Conservation (phyloP, 139 green algal genomes). For the Mesotaenium endlicherianum region DNA sequence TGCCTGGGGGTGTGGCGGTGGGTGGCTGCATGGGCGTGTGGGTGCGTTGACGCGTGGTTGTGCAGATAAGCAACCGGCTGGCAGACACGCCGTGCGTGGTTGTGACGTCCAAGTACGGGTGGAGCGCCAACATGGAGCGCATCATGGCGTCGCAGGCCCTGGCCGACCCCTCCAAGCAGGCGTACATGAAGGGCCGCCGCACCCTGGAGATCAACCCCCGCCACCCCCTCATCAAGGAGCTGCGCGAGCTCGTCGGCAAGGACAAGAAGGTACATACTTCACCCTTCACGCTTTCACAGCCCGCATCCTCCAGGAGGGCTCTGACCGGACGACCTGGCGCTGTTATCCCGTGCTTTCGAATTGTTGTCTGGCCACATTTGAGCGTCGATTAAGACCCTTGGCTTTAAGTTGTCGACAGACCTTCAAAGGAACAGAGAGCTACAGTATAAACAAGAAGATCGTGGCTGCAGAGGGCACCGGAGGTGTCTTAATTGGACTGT, state of each 20-base stretch:
- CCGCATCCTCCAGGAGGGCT: no score
- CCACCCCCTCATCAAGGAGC: slow-evolving; percentile 83
- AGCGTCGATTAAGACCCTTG: no score
- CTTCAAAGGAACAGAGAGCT: no score
- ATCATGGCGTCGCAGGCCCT: slow-evolving; percentile 84
- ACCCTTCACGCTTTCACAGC: no score
- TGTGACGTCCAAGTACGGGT: slow-evolving; percentile 90
- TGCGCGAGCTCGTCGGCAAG: slow-evolving; percentile 70
- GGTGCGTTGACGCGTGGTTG: not conserved
- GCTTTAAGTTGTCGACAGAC: no score
- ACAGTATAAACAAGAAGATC: no score
- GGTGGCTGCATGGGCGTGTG: not conserved
- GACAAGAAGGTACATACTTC: slow-evolving; percentile 53
- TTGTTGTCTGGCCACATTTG: no score
- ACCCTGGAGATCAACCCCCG: slow-evolving; percentile 95
- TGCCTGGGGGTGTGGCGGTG: not conserved
- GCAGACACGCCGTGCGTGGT: slow-evolving; percentile 85
- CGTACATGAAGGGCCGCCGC: slow-evolving; percentile 59
- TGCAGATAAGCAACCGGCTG: slow-evolving; percentile 74
- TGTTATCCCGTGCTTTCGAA: no score
- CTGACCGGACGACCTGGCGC: no score
- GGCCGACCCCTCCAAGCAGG: slow-evolving; percentile 39
- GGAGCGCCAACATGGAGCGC: slow-evolving; percentile 95
- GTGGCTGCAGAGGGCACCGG: no score
- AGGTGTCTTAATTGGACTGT: no score